These are phyloP conservation scores for Aureobasidium pullulans DNA, from an alignment of 2,329 filamentous ascomycete genomes.

Conservation along the genomic window DNA sequence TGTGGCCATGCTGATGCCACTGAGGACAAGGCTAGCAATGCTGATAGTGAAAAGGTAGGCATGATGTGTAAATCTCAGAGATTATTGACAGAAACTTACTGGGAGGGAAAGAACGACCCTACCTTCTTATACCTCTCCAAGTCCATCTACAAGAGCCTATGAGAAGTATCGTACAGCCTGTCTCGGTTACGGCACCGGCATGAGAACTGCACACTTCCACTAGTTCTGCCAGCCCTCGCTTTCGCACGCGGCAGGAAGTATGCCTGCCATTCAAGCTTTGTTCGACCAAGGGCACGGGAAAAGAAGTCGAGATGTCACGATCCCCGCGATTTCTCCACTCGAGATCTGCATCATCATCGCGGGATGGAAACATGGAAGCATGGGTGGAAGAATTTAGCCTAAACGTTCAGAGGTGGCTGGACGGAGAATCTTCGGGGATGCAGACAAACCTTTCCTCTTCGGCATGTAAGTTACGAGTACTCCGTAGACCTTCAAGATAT, in stretches of 20 bases:
- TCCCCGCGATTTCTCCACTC: constrained; percentile 11
- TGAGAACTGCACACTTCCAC: background rate
- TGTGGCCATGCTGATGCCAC: constrained; percentile 9
- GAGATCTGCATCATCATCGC: background rate
- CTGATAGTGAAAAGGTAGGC: background rate
- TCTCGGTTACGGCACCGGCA: background rate
- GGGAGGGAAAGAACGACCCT: background rate
- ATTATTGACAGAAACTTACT: background rate
- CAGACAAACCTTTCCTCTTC: too few species aligned
- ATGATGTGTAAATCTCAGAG: background rate
- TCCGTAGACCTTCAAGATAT: too few species aligned
- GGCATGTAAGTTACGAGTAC: too few species aligned
- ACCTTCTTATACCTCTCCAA: background rate
- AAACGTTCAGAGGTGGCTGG: background rate
- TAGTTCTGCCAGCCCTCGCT: constrained; percentile 3
- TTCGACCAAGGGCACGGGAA: background rate
- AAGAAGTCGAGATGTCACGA: constrained; percentile 1
- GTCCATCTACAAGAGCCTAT: background rate
- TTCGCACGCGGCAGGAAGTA: background rate
- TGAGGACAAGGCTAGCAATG: background rate
- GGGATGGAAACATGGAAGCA: background rate
- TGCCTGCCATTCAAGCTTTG: background rate
- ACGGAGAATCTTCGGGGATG: too few species aligned
- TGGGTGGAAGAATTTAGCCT: background rate
- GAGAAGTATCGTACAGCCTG: background rate